Evolutionary conservation across 345 rosid genomes (phyloP).

Genomic region (Trapa bicornis): DNA sequence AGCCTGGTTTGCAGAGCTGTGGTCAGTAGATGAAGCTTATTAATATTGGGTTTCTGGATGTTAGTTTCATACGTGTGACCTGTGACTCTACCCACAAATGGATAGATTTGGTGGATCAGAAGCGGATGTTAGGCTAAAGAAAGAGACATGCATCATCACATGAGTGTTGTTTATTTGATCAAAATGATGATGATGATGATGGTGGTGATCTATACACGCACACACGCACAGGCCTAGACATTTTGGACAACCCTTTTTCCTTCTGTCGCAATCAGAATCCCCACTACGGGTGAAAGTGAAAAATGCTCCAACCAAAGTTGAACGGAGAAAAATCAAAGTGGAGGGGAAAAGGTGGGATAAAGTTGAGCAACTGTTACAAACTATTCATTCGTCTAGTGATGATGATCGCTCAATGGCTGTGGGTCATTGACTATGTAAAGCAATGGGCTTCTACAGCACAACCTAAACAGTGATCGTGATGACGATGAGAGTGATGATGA

Average conservation of each 20-base stretch:
- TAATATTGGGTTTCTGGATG: too few species aligned
- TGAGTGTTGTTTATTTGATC: not conserved
- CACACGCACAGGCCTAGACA: not conserved
- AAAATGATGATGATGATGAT: too few species aligned
- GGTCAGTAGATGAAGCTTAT: too few species aligned
- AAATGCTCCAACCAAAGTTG: not conserved
- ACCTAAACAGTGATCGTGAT: not conserved
- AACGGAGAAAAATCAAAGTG: not conserved
- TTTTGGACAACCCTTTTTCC: not conserved
- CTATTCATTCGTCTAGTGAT: not conserved
- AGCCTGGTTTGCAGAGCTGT: too few species aligned
- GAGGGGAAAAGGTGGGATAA: not conserved
- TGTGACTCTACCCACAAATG: not conserved
- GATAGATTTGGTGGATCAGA: conserved; percentile 2
- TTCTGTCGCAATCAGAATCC: not conserved
- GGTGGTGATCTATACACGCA: not conserved
- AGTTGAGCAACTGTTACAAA: conserved; percentile 1
- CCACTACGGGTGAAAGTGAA: conserved; percentile 3
- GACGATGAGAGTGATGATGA: not conserved
- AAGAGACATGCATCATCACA: conserved; percentile 2
- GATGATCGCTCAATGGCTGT: not conserved
- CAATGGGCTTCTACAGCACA: not conserved
- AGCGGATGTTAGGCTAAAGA: not conserved
- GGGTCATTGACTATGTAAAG: not conserved
- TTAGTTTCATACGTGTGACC: not conserved